Conservation (phyloP, 805 yeast genomes). For the Candida pseudofarinosa region DNA sequence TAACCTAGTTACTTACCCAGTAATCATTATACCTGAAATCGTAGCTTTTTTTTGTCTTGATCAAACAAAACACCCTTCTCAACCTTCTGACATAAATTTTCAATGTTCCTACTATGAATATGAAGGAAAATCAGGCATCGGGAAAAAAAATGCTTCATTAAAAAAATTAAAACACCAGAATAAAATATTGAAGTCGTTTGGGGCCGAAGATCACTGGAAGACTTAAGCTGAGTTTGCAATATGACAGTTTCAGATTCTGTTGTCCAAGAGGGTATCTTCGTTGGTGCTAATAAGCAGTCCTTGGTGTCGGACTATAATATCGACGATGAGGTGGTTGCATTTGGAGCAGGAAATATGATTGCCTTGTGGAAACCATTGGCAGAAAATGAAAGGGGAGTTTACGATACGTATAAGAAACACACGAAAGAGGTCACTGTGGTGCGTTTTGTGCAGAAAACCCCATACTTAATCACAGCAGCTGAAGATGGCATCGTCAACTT, state of each 20-base stretch:
- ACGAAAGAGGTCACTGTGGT: constrained; percentile 63
- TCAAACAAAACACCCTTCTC: too few species aligned
- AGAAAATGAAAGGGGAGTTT: constrained; percentile 41
- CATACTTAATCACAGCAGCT: constrained; percentile 53
- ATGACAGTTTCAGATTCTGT: constrained; percentile 1
- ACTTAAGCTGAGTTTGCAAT: neutral
- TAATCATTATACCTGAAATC: neutral
- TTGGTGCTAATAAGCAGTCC: constrained; percentile 70
- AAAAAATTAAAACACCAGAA: neutral
- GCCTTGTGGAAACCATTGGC: constrained; percentile 68
- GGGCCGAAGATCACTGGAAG: neutral
- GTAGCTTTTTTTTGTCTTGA: too few species aligned
- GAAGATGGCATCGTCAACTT: constrained; percentile 62
- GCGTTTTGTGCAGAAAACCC: constrained; percentile 41
- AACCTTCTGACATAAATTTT: too few species aligned
- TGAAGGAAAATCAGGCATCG: neutral
- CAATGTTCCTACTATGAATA: neutral
- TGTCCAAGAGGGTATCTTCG: constrained; percentile 53
- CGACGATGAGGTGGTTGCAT: constrained; percentile 48
- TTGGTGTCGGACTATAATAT: constrained; percentile 52
- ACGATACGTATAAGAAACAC: constrained; percentile 58
- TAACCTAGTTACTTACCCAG: neutral
- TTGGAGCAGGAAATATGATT: constrained; percentile 62
- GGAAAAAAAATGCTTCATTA: neutral
- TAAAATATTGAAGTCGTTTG: neutral